Evolutionary conservation across 2,329 filamentous ascomycete genomes (phyloP).

Genomic region (Apiospora kogelbergensis): DNA sequence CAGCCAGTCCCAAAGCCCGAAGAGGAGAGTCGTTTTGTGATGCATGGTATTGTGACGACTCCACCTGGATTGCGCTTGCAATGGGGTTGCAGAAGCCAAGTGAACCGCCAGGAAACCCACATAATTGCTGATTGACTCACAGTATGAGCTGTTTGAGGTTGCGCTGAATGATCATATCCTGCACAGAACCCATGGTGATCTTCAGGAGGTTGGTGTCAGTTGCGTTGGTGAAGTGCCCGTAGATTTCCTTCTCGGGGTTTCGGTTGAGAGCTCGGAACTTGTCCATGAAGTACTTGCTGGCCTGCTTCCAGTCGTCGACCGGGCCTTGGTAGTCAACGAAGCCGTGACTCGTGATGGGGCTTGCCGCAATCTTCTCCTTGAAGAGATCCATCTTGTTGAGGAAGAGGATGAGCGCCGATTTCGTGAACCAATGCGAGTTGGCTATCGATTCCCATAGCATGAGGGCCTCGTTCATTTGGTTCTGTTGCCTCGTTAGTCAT

Average conservation of each 20-base stretch:
- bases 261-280: slow-evolving; percentile 78
- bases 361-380: slow-evolving; percentile 70
- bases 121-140: slow-evolving; percentile 42
- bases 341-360: slow-evolving; percentile 69
- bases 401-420: slow-evolving; percentile 79
- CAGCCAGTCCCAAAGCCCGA: background rate
- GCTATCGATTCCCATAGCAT: slow-evolving; percentile 87
- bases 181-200: slow-evolving; percentile 82
- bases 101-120: slow-evolving; percentile 14
- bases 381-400: slow-evolving; percentile 88
- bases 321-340: slow-evolving; percentile 80
- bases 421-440: slow-evolving; percentile 84
- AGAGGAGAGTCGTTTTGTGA: background rate
- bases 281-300: slow-evolving; percentile 79
- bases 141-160: slow-evolving; percentile 79
- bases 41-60: background rate
- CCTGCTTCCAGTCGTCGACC: slow-evolving; percentile 69
- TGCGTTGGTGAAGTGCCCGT: slow-evolving; percentile 62
- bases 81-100: background rate
- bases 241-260: slow-evolving; percentile 63
- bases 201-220: slow-evolving; percentile 74
- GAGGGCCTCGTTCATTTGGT: slow-evolving; percentile 88
- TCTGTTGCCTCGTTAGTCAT: slow-evolving; percentile 45
- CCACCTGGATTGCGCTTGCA: slow-evolving; percentile 8
- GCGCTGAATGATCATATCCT: slow-evolving; percentile 85